Percentiles rank a stretch among this genome's conserved stretches.
These are phyloP conservation scores for Fusarium sp. DNA, from an alignment of 2,329 filamentous ascomycete species.

Conservation along the genomic window DNA sequence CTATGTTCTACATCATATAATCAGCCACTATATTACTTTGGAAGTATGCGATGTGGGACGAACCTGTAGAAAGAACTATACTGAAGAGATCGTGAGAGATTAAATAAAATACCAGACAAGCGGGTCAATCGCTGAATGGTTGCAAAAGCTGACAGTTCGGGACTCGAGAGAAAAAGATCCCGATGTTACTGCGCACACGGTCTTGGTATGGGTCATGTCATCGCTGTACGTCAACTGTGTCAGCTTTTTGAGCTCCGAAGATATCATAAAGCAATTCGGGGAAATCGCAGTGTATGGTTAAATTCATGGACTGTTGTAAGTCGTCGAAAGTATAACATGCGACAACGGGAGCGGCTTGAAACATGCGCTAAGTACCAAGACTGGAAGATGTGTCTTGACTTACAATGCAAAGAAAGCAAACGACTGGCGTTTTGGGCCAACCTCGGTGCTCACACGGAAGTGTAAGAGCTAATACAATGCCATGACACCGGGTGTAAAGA, in stretches of 20 bases:
- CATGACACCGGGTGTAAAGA: conserved; percentile 37
- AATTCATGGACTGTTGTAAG: background rate
- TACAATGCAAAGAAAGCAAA: conserved; percentile 31
- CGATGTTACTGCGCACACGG: conserved; percentile 7
- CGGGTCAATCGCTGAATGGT: background rate
- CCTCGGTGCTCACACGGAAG: conserved; percentile 33
- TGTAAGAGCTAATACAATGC: conserved; percentile 27
- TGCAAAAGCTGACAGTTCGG: conserved; percentile 1
- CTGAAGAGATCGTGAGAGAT: background rate
- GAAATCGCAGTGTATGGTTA: background rate
- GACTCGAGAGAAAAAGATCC: conserved; percentile 15
- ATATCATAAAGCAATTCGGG: background rate
- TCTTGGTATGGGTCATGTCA: conserved; percentile 10
- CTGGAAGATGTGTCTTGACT: conserved; percentile 22
- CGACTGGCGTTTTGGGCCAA: conserved; percentile 29
- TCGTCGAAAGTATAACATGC: background rate
- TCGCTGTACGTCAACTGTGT: conserved; percentile 14
- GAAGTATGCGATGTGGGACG: background rate
- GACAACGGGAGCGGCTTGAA: conserved; percentile 26
- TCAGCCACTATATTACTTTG: background rate
- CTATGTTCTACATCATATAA: background rate
- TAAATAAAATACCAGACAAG: background rate
- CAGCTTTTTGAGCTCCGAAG: conserved; percentile 1
- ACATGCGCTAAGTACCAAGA: background rate
- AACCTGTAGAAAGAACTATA: background rate